Conservation (phyloP, 108 stramenopile species). For the Stephanodiscus minutulus region DNA sequence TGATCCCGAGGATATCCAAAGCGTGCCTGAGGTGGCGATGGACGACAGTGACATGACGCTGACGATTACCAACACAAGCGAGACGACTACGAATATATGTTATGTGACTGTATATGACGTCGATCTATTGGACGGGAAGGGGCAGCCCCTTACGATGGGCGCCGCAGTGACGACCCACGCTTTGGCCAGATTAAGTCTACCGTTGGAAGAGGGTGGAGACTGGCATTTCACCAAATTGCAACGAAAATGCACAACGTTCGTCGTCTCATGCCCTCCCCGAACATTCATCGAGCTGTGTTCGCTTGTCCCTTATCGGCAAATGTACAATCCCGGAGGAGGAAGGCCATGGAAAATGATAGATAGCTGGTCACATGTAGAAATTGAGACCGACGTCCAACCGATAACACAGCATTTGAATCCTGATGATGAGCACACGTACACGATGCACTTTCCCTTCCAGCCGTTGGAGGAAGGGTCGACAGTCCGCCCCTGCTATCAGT, state of each 20-base stretch:
- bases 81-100: constrained; percentile 30
- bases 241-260: constrained; percentile 70
- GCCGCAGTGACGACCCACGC: constrained; percentile 21
- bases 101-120: constrained; percentile 47
- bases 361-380: constrained; percentile 53
- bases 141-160: constrained; percentile 26
- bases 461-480: too few relatives aligned
- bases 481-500: constrained; percentile 61
- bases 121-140: constrained; percentile 27
- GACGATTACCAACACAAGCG: constrained; percentile 38
- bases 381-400: constrained; percentile 76
- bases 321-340: background rate
- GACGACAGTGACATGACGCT: constrained; percentile 36
- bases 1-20: constrained; percentile 27
- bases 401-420: constrained; percentile 70
- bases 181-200: too few relatives aligned
- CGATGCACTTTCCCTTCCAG: constrained; percentile 72
- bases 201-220: too few relatives aligned
- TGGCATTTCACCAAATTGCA: too few relatives aligned
- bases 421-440: constrained; percentile 55
- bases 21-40: constrained; percentile 41
- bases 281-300: constrained; percentile 75
- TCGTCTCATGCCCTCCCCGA: constrained; percentile 73
- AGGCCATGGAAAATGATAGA: constrained; percentile 9
- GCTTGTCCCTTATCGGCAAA: constrained; percentile 48